Percentiles rank a stretch among this genome's conserved stretches.
These are phyloP conservation scores for Pseudocercospora musae DNA, from an alignment of 2,329 filamentous ascomycete genomes.

Conservation along the genomic window DNA sequence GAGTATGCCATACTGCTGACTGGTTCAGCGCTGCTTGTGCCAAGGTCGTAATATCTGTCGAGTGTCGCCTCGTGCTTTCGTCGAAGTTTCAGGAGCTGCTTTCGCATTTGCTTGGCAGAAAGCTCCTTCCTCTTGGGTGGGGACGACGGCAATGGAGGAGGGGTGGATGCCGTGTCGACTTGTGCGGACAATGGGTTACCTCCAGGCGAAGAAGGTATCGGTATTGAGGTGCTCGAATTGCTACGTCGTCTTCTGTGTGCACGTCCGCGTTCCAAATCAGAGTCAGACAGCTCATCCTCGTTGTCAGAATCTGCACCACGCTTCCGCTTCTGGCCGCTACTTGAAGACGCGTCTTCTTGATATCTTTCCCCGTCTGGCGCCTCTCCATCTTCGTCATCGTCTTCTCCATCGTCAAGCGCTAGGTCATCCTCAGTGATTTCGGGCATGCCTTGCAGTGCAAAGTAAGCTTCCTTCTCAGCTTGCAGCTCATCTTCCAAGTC, in stretches of 20 bases:
- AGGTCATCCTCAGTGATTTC: constrained; percentile 74
- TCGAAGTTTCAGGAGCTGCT: constrained; percentile 70
- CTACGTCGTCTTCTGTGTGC: constrained; percentile 79
- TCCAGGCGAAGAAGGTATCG: constrained; percentile 65
- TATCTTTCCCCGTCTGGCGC: constrained; percentile 24
- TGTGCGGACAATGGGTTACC: constrained; percentile 32
- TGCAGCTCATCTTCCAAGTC: constrained; percentile 83
- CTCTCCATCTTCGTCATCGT: constrained; percentile 42
- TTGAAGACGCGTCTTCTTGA: constrained; percentile 30
- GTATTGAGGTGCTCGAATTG: constrained; percentile 72
- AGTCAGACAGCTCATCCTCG: constrained; percentile 61
- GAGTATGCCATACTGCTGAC: constrained; percentile 94
- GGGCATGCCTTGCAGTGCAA: constrained; percentile 85
- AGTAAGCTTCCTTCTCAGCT: constrained; percentile 75
- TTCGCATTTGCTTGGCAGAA: constrained; percentile 69
- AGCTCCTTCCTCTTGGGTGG: constrained; percentile 59
- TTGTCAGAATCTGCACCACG: constrained; percentile 71
- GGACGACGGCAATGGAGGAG: constrained; percentile 47
- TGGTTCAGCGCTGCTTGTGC: constrained; percentile 89
- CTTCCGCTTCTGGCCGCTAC: constrained; percentile 58
- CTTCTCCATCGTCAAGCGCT: constrained; percentile 54
- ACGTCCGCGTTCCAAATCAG: constrained; percentile 62
- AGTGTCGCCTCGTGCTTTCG: constrained; percentile 73
- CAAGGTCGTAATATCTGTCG: constrained; percentile 78
- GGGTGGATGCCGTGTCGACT: constrained; percentile 30